Conservation (phyloP, 2,329 filamentous ascomycete species). For the Hypoxylon sp. region DNA sequence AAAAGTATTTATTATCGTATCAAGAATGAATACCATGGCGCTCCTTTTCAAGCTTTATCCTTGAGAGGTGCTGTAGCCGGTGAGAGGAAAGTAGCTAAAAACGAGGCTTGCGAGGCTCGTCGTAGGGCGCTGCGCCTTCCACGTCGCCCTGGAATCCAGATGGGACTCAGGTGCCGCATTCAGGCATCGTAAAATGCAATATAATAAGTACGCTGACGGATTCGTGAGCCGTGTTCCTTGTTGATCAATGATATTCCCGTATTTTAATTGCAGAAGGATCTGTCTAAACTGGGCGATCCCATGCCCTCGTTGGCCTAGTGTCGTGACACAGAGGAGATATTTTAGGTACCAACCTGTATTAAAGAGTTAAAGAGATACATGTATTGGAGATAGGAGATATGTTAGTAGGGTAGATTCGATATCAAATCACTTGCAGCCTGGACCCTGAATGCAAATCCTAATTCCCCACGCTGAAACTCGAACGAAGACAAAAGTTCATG, state of each 20-base stretch:
- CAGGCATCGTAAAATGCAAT: slow-evolving; percentile 1
- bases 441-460: slow-evolving; percentile 27
- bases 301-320: slow-evolving; percentile 12
- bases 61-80: not conserved
- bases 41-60: slow-evolving; percentile 13
- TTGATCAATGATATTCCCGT: slow-evolving; percentile 8
- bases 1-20: not conserved
- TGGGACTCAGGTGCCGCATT: slow-evolving; percentile 8
- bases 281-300: slow-evolving; percentile 28
- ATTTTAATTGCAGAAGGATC: slow-evolving; percentile 30
- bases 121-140: slow-evolving; percentile 22
- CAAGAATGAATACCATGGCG: slow-evolving; percentile 8
- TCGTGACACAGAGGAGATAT: slow-evolving; percentile 31
- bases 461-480: slow-evolving; percentile 22
- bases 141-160: slow-evolving; percentile 30
- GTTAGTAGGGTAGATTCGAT: slow-evolving; percentile 13
- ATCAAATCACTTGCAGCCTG: slow-evolving; percentile 25
- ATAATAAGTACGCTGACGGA: slow-evolving; percentile 27
- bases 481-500: slow-evolving; percentile 29
- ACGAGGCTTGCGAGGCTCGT: slow-evolving; percentile 13
- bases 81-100: not conserved
- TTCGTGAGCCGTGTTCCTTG: slow-evolving; percentile 13
- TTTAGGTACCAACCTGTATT: slow-evolving; percentile 7
- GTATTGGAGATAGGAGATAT: slow-evolving; percentile 13
- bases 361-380: not conserved